These are phyloP conservation scores for Coprinellus micaceus DNA, from an alignment of 768 basidiomycete species.

Conservation along the genomic window DNA sequence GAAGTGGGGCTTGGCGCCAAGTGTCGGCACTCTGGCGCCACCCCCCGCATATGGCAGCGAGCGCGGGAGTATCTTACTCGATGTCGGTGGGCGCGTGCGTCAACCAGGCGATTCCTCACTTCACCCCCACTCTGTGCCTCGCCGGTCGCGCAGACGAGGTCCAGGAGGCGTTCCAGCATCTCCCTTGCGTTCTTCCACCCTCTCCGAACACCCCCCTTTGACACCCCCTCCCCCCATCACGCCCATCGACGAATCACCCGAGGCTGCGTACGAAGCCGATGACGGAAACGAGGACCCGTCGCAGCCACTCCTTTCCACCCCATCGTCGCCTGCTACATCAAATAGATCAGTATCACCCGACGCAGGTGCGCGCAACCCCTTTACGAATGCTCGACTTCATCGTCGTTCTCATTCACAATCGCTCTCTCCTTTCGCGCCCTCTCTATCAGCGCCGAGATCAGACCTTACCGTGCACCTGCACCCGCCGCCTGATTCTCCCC, in stretches of 20 bases:
- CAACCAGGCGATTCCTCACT: slow-evolving; percentile 38
- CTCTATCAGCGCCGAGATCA: slow-evolving; percentile 60
- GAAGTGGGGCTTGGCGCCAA: slow-evolving; percentile 98
- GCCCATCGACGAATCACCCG: slow-evolving; percentile 65
- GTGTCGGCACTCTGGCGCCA: slow-evolving; percentile 93
- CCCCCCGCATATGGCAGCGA: slow-evolving; percentile 98
- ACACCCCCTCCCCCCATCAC: slow-evolving; percentile 71
- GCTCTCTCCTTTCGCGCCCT: slow-evolving; percentile 61
- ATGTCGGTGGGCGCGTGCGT: slow-evolving; percentile 69
- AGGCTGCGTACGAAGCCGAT: slow-evolving; percentile 37
- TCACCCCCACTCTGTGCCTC: slow-evolving; percentile 42
- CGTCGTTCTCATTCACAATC: slow-evolving; percentile 39
- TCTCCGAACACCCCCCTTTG: slow-evolving; percentile 37
- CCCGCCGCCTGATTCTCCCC: slow-evolving; percentile 76
- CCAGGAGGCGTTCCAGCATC: slow-evolving; percentile 54
- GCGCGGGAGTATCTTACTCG: slow-evolving; percentile 90
- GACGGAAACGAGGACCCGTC: slow-evolving; percentile 29
- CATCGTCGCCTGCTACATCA: slow-evolving; percentile 41
- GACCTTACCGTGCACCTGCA: slow-evolving; percentile 69
- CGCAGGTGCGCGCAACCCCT: slow-evolving; percentile 83
- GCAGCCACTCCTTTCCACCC: slow-evolving; percentile 20
- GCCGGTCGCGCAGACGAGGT: slow-evolving; percentile 60
- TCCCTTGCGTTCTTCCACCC: slow-evolving; percentile 54
- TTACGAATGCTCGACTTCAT: slow-evolving; percentile 68
- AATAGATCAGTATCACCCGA: slow-evolving; percentile 62